Evolutionary conservation across 192 early-diverging fungal species (phyloP).

Genomic region (Obelidium mucronatum): DNA sequence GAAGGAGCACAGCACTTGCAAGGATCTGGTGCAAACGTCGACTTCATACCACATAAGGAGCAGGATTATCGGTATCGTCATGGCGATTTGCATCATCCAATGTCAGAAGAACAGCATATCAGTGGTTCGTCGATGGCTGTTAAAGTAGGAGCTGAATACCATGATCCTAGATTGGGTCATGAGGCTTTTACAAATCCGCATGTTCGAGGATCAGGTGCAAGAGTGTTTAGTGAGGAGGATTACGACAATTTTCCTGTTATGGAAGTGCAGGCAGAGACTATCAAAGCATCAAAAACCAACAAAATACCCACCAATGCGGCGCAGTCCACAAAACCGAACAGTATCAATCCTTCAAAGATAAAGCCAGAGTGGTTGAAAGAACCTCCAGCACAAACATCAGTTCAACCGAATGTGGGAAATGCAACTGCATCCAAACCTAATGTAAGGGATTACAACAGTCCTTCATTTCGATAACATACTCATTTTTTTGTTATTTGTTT

Average conservation of each 20-base stretch:
- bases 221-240: conserved; percentile 7
- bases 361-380: not conserved
- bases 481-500: no score
- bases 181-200: not conserved
- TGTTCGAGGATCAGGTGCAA: conserved; percentile 11
- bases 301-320: no score
- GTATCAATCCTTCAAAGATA: no score
- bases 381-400: not conserved
- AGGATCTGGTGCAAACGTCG: not conserved
- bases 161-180: not conserved
- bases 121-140: not conserved
- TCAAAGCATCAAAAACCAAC: not conserved
- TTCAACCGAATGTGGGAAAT: not conserved
- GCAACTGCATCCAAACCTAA: not conserved
- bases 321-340: no score
- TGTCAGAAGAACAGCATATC: not conserved
- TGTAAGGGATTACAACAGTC: no score
- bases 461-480: no score
- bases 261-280: not conserved
- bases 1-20: not conserved
- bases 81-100: not conserved
- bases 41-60: not conserved
- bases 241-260: not conserved
- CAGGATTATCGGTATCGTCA: not conserved
- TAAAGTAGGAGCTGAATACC: not conserved